Evolutionary conservation across 2,329 filamentous ascomycete genomes (phyloP).

Genomic region (Xylariaceae sp.): DNA sequence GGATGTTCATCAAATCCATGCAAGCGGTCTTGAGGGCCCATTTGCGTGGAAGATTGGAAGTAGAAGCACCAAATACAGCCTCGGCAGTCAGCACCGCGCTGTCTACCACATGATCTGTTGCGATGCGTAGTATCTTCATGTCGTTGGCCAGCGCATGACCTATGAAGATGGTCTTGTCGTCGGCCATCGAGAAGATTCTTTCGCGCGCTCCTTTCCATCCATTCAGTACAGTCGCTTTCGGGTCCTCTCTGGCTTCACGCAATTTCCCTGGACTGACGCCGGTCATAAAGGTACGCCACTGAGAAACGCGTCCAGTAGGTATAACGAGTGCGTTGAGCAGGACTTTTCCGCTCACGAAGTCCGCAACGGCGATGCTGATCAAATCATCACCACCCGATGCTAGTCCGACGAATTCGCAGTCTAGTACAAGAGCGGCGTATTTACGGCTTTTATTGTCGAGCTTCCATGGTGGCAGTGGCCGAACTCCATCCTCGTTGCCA

Average conservation of each 20-base stretch:
- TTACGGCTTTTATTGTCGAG: neutral
- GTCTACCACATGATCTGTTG: constrained; percentile 41
- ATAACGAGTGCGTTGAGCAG: constrained; percentile 40
- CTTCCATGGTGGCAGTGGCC: constrained; percentile 2
- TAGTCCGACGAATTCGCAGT: constrained; percentile 46
- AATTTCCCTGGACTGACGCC: constrained; percentile 37
- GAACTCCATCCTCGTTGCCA: neutral
- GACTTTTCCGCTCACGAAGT: constrained; percentile 43
- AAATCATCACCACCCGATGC: constrained; percentile 18
- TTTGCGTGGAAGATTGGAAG: constrained; percentile 8
- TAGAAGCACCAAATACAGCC: constrained; percentile 26
- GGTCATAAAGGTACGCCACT: constrained; percentile 35
- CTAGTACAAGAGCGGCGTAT: constrained; percentile 37
- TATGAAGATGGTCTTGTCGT: constrained; percentile 42
- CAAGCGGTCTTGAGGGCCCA: constrained; percentile 37
- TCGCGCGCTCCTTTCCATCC: constrained; percentile 41
- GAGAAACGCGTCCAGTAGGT: constrained; percentile 31
- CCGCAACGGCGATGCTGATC: constrained; percentile 31
- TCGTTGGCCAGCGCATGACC: constrained; percentile 45
- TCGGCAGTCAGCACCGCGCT: constrained; percentile 38
- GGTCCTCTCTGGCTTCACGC: constrained; percentile 24
- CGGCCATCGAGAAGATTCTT: constrained; percentile 38
- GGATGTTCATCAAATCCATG: constrained; percentile 32
- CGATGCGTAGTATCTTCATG: constrained; percentile 39
- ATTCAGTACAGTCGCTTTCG: constrained; percentile 26